These are phyloP conservation scores for Phytopythium oedochilum DNA, from an alignment of 352 stramenopile species.

Conservation along the genomic window DNA sequence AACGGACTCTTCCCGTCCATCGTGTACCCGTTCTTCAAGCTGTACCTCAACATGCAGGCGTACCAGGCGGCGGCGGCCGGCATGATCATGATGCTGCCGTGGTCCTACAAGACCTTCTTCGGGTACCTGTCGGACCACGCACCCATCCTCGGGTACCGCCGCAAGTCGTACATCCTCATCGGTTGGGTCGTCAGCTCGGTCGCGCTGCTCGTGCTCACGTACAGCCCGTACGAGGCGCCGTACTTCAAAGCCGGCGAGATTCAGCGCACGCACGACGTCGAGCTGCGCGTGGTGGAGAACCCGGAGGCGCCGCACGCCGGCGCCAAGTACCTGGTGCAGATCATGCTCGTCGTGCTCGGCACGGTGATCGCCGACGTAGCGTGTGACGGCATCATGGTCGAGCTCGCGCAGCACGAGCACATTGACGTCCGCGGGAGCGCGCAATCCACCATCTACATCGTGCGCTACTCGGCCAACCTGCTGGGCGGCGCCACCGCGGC, in stretches of 20 bases:
- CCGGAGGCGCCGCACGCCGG: conserved; percentile 33
- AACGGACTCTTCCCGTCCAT: conserved; percentile 56
- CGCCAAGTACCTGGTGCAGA: conserved; percentile 48
- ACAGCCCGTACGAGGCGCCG: conserved; percentile 35
- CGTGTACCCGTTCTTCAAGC: conserved; percentile 75
- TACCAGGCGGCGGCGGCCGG: conserved; percentile 52
- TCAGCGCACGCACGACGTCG: conserved; percentile 40
- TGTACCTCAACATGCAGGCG: conserved; percentile 75
- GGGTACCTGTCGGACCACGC: conserved; percentile 61
- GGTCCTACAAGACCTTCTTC: conserved; percentile 80
- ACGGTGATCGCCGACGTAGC: conserved; percentile 70
- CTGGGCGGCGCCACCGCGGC: conserved; percentile 38
- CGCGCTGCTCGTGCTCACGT: conserved; percentile 46
- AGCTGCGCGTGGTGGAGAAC: conserved; percentile 40
- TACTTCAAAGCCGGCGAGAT: conserved; percentile 58
- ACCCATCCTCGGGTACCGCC: conserved; percentile 54
- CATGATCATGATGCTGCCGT: conserved; percentile 57
- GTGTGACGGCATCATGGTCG: conserved; percentile 65
- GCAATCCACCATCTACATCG: conserved; percentile 66
- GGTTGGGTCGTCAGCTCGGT: conserved; percentile 43
- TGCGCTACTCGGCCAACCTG: conserved; percentile 48
- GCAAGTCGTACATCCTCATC: conserved; percentile 72
- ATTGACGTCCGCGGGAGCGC: conserved; percentile 52
- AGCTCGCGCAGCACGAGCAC: conserved; percentile 63
- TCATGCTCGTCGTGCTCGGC: conserved; percentile 51